Base-by-base conservation (phyloP, 2,329 filamentous ascomycete genomes). In the Colletotrichum lindemuthianum region DNA sequence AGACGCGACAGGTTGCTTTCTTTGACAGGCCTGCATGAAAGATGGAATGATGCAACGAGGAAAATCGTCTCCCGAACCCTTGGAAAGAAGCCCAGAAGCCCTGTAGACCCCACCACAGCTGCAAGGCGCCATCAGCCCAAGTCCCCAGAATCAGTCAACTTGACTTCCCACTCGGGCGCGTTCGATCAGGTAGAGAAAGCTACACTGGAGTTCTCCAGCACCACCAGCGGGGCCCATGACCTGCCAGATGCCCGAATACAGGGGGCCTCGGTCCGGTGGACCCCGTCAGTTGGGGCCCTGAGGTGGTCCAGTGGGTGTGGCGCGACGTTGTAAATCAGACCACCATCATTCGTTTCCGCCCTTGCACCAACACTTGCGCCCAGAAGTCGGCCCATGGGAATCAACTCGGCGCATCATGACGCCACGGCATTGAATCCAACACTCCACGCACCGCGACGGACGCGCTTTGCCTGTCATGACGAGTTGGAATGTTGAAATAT, bases 371-470 rank as follows among this genome's bases (percentile, higher is more conserved):
- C 39, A 33, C 11, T 24, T 24, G n/a, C 58, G 37, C 6, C 24
- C 49, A 53, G 37, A 11, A 49, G 55, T 65, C 58, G 52, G 37
- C 8, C 49, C 51, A 59, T 40, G 5, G 16, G n/a, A 1, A 13
- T 9, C 37, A 8, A 16, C 56, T 67, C 66, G 39, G 53, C 49
- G 48, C 64, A 56, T 64, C n/a, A 67, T 67, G 66, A 66, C 63
- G 52, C 65, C 10, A 11, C 3, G 8, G 44, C 3, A 13, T 24
- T 9, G 43, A 2, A 7, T 32, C 39, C 2, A 3, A 32, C 24
- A 24, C 24, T 24, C 24, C 24, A 24, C 4, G 4, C 24, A 24
- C 13, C 8, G 33, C 36, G 6, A 5, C 13, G 6, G 24, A 24
- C 24, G 24, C 24, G 13, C 9, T 51, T 39, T 37, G 6, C 6